Base-by-base conservation (phyloP, 176 grass and related monocot genomes). In the Cocos nucifera region DNA sequence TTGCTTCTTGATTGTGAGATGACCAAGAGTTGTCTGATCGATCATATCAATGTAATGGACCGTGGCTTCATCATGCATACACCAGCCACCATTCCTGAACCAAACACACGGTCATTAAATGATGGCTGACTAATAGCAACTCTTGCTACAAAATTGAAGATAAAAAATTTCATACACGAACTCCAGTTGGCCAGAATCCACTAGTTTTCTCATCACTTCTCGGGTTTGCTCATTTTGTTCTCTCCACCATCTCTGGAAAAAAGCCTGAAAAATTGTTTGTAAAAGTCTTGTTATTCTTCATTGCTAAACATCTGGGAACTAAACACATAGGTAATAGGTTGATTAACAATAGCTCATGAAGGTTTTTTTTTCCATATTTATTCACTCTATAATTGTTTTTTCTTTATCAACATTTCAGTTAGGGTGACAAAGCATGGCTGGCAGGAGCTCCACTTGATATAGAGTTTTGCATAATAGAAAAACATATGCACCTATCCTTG, bases 31-130 rank as follows among this genome's bases (percentile, higher is more conserved):
- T 28, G 90, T 90, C 70, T 95, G 90, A 80, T 95, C 90, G 69
- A 95, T 95, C 86, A 95, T 89, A 68, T 95, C 90, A 74, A 87
- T 89, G 61, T 95, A 95, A 77, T 95, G 90, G 2, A 78, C 82
- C 1, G 80, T 76, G 54, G 90, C 90, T 81, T 95, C 90, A 71
- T 95, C 90, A 77, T 95, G 90, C 86, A 95, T 95, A 73, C 86
- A 95, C 90, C 86, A 89, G 6, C 90, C 90, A 53, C 90, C 90
- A 77, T 95, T 95, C 86, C 90, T 95, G 67, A 29, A 82, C 12
- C 32, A 75, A 63, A 20, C 54, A 75, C 19, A 5, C 4, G 9
- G 59, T 69, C 24, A 63, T 5, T 49, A 78, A 69, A 57, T 22
- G 48, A 15, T 39, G 35, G 8, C 10, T 44, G 8, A 59, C 25